Conservation (phyloP, 371 early-diverging fungal genomes). For the Zopfochytrium polystomum region DNA sequence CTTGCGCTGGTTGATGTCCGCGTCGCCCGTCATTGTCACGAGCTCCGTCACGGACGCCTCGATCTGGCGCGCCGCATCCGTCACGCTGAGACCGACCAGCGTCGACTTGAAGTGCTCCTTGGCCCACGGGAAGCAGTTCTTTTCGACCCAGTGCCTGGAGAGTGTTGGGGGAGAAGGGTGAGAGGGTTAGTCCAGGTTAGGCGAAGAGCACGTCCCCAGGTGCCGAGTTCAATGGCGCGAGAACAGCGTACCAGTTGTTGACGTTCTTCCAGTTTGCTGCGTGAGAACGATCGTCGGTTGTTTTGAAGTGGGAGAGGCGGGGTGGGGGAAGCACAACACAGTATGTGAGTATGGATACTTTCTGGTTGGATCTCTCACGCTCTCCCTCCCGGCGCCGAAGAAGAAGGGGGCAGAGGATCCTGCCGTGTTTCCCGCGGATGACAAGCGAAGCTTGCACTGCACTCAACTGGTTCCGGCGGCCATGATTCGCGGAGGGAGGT, state of each 20-base stretch:
- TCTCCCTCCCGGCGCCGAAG: too few relatives aligned
- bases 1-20: slow-evolving; percentile 87
- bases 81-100: slow-evolving; percentile 48
- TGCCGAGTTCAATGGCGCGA: not conserved
- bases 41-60: slow-evolving; percentile 58
- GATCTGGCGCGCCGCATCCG: slow-evolving; percentile 49
- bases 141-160: slow-evolving; percentile 80
- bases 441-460: too few relatives aligned
- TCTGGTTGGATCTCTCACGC: too few relatives aligned
- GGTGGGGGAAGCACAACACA: too few relatives aligned
- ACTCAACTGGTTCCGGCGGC: too few relatives aligned
- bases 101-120: slow-evolving; percentile 65
- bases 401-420: too few relatives aligned
- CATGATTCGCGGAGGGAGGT: too few relatives aligned
- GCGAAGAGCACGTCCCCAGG: not conserved
- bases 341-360: too few relatives aligned
- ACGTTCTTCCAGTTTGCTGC: slow-evolving; percentile 76
- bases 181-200: too few relatives aligned
- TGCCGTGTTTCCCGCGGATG: too few relatives aligned
- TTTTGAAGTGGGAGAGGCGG: too few relatives aligned
- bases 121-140: slow-evolving; percentile 88
- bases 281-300: slow-evolving; percentile 22
- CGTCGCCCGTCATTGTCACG: slow-evolving; percentile 73
- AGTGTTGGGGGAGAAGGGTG: not conserved
- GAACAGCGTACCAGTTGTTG: slow-evolving; percentile 62